Evolutionary conservation across 169 alveolate genomes (phyloP).

Genomic region (Plasmodium fragile): DNA sequence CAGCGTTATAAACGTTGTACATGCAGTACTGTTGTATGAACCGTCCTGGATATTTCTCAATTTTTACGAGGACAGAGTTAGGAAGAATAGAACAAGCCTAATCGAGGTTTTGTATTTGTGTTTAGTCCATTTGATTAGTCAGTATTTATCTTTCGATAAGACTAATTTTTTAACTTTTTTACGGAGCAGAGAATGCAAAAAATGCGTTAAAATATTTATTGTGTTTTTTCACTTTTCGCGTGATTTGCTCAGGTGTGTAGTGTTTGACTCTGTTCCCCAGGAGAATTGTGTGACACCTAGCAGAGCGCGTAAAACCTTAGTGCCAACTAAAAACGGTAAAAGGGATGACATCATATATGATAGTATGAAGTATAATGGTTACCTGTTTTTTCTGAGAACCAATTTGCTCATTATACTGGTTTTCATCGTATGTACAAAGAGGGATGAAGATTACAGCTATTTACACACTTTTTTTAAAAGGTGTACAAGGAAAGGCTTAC

Average conservation of each 20-base stretch:
- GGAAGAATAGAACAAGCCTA: slow-evolving; percentile 21
- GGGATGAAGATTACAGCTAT: slow-evolving; percentile 15
- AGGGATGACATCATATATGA: not conserved
- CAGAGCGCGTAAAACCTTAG: not conserved
- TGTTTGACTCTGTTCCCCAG: not conserved
- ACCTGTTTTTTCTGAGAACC: slow-evolving; percentile 57
- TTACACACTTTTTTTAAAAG: slow-evolving; percentile 21
- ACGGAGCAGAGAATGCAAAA: slow-evolving; percentile 9
- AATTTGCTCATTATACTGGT: slow-evolving; percentile 35
- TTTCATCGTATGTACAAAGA: slow-evolving; percentile 14
- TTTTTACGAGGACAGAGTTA: slow-evolving; percentile 49
- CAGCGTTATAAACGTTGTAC: slow-evolving; percentile 34
- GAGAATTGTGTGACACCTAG: not conserved
- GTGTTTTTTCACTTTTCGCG: slow-evolving; percentile 32
- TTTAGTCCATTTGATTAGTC: slow-evolving; percentile 34
- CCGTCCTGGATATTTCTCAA: slow-evolving; percentile 39
- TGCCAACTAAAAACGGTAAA: not conserved
- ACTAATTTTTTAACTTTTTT: slow-evolving; percentile 4
- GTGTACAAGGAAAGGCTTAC: slow-evolving; percentile 11
- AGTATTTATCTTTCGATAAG: slow-evolving; percentile 20
- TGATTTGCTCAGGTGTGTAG: slow-evolving; percentile 10
- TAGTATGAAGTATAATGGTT: slow-evolving; percentile 7
- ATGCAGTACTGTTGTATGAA: slow-evolving; percentile 14
- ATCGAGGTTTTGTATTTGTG: slow-evolving; percentile 37
- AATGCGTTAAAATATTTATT: slow-evolving; percentile 34